These are phyloP conservation scores for Salix exigua DNA, from an alignment of 345 rosid species.

Conservation along the genomic window DNA sequence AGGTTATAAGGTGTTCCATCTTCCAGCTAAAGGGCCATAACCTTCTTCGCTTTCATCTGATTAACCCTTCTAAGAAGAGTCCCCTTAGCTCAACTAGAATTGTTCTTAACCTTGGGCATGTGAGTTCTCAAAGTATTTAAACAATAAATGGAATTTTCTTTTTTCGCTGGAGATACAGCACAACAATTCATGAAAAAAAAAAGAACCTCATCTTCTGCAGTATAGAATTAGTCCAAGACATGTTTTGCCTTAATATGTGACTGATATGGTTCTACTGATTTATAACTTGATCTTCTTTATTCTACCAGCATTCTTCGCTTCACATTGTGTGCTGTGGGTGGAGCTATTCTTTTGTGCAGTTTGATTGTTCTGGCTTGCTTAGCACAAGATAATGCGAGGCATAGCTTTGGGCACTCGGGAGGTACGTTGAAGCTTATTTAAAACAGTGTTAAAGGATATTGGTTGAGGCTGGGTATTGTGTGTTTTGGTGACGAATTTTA, in stretches of 20 bases:
- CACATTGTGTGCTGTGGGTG: conserved; percentile 43
- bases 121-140: not conserved
- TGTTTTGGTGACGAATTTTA: not conserved
- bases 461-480: not conserved
- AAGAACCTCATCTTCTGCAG: not conserved
- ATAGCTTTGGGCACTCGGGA: conserved; percentile 65
- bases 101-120: not conserved
- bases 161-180: not conserved
- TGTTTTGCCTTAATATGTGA: not conserved
- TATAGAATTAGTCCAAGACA: not conserved
- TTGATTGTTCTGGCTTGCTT: conserved; percentile 52
- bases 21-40: too few species aligned
- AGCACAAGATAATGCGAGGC: conserved; percentile 57
- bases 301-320: conserved; percentile 44
- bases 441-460: not conserved
- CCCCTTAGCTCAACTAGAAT: not conserved
- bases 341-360: conserved; percentile 51
- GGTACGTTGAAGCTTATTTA: conserved; percentile 28
- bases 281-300: not conserved
- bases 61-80: not conserved
- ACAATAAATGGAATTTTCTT: not conserved
- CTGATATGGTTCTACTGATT: conserved; percentile 1
- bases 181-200: not conserved
- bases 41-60: too few species aligned
- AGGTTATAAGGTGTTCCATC: too few species aligned